These are phyloP conservation scores for Coemansia sp. DNA, from an alignment of 192 early-diverging fungal species.

Conservation along the genomic window DNA sequence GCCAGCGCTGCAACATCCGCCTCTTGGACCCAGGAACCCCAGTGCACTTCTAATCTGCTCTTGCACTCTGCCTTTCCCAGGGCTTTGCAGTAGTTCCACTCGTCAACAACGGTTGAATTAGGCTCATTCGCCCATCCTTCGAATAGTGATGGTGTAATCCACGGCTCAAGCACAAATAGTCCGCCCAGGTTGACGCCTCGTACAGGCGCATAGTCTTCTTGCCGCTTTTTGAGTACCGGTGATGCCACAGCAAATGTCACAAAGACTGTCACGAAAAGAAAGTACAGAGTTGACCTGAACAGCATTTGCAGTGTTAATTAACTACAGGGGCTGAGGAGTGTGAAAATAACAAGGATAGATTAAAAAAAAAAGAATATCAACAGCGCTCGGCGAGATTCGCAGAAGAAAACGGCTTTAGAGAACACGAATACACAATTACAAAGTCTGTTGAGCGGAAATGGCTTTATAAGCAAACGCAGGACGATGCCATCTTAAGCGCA, in stretches of 20 bases:
- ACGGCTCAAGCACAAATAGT: constrained; percentile 68
- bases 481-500: background rate
- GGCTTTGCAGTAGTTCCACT: constrained; percentile 61
- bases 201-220: constrained; percentile 32
- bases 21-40: constrained; percentile 62
- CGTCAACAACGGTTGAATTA: constrained; percentile 55
- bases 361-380: background rate
- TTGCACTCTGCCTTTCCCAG: constrained; percentile 60
- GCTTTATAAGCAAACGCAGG: background rate
- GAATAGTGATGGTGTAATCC: constrained; percentile 58
- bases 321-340: constrained; percentile 5
- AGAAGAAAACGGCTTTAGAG: background rate
- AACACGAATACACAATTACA: background rate
- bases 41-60: constrained; percentile 57
- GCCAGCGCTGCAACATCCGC: constrained; percentile 59
- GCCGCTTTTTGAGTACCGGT: background rate
- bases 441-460: background rate
- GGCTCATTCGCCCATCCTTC: constrained; percentile 36
- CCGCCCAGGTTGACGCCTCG: constrained; percentile 74
- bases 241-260: background rate
- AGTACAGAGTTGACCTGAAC: background rate
- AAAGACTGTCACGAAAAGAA: background rate
- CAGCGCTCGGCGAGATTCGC: background rate
- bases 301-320: background rate
- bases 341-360: constrained; percentile 1